Base-by-base conservation (phyloP, 2,329 filamentous ascomycete species). In the Curvularia sp. region DNA sequence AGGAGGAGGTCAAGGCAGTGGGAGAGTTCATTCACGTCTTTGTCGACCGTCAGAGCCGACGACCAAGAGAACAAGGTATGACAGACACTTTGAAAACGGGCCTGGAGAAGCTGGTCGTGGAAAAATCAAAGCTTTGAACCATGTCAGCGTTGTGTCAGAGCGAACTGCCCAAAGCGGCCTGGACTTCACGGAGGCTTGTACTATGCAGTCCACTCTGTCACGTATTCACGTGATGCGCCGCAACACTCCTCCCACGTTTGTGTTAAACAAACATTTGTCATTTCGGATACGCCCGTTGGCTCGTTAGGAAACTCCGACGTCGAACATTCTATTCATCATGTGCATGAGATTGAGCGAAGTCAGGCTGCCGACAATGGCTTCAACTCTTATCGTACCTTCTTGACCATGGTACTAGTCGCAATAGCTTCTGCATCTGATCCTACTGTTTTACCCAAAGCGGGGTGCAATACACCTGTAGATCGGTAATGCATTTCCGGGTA, bases 21-120 rank as follows among this genome's bases (percentile, higher is more conserved):
- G 93, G 93, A 1, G 89, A 90, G 67, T 93, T 95, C 72, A 85
- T 92, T 13, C 93, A 97, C 74, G 92, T 97, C 10, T 96, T 94
- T 79, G 90, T 96, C n/a, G 87, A 93, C 58, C 84, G 91, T 51
- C 83, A 84, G 38, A 89, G 86, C 15, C 87, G 89, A 64, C 85
- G 88, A 60, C 91, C 92, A n/a, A 84, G 82, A 24, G 77, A 80
- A 28, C 79, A 82, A 24, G 91, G 89, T 6, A 92, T 95, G 86
- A 82, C 81, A 46, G 70, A 79, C 7, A 79, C 78, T 50, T 77
- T 92, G 71, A 86, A 78, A 73, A 69, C 67, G 28, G 83, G 77
- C 5, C 64, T 83, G 13, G 65, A 60, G 20, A 68, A 55, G 31
- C 65, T 76, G 28, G 15, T 68, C 28, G 50, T 50, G 8, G 58